These are phyloP conservation scores for Spergularia azorica DNA, from an alignment of 179 eudicot species.

Conservation along the genomic window DNA sequence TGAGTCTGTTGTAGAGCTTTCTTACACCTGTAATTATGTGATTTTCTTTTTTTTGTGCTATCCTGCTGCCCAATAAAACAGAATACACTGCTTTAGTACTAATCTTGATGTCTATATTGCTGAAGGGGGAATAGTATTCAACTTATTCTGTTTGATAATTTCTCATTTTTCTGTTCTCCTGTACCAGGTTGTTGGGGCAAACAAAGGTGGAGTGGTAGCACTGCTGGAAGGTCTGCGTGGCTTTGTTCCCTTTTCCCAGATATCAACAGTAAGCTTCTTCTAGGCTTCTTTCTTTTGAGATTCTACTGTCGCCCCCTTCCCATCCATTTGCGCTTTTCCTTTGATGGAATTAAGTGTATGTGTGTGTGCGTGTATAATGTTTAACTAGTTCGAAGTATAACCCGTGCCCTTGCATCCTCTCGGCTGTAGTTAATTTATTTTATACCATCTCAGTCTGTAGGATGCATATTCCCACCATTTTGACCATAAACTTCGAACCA, in stretches of 20 bases:
- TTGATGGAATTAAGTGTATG: background rate
- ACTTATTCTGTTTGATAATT: constrained; percentile 14
- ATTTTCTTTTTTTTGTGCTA: background rate
- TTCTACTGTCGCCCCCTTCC: background rate
- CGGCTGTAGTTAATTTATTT: no score
- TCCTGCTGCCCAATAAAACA: background rate
- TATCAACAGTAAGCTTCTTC: constrained; percentile 66
- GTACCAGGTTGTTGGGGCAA: constrained; percentile 77
- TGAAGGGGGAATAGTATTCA: background rate
- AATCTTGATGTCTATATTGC: constrained; percentile 4
- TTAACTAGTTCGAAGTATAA: background rate
- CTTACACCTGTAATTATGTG: background rate
- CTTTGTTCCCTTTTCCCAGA: constrained; percentile 94
- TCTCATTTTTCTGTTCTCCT: constrained; percentile 12
- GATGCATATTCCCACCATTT: no score
- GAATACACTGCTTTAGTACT: background rate
- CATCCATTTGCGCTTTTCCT: background rate
- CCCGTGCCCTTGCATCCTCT: no score
- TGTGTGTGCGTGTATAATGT: background rate
- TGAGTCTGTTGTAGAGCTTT: background rate
- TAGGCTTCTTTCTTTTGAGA: background rate
- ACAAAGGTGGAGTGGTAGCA: constrained; percentile 94
- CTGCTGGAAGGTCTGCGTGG: constrained; percentile 91
- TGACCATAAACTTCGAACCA: no score
- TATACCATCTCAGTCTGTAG: no score